Base-by-base conservation (phyloP, 2,329 filamentous ascomycete species). In the Penicillium sp. region DNA sequence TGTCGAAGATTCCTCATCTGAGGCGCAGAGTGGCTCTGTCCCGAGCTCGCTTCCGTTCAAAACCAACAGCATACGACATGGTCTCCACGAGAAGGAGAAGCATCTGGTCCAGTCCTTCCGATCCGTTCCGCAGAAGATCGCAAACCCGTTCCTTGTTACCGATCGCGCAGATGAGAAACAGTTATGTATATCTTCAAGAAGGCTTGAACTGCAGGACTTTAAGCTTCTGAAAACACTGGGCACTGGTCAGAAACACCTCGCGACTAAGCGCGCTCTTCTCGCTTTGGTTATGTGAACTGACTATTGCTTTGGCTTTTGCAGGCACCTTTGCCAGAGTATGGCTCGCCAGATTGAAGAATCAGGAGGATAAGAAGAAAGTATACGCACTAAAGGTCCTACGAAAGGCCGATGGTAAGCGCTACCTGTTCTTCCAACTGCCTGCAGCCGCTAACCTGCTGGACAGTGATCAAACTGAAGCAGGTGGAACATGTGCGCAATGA, bases 401-500 rank as follows among this genome's bases (percentile, higher is more conserved):
- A 51, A 80, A 80, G 63, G 75, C 74, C 33, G 77, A 80, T 62
- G 75, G 76, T 78, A 63, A 60, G 65, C 38, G 38, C 36, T 44
- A 18, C 18, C 34, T 54, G 10, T 36, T 24, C 24, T n/a, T 21
- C 33, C 24, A n/a, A 10, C 53, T 56, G 47, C 34, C 29, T 48
- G 26, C 42, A 43, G 41, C 33, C 23, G 16, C 49, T 60, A 52
- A 55, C 26, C 31, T 31, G 54, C 49, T 34, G 33, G 31, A 45
- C 53, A 78, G 77, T 80, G 48, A 77, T 80, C 64, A 82, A 83
- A 53, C 72, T 86, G 63, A 86, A 87, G 75, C 84, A 87, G 64
- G 83, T 87, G 57, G 84, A 86, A 72, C 84, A 86, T 71, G 83
- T 86, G 44, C 81, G 83, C 58, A 86, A 86, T 70, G 84, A 87